phyloP scores from a whole-genome alignment of 1,284 basidiomycete species.

The Trichosporon sp. region DNA sequence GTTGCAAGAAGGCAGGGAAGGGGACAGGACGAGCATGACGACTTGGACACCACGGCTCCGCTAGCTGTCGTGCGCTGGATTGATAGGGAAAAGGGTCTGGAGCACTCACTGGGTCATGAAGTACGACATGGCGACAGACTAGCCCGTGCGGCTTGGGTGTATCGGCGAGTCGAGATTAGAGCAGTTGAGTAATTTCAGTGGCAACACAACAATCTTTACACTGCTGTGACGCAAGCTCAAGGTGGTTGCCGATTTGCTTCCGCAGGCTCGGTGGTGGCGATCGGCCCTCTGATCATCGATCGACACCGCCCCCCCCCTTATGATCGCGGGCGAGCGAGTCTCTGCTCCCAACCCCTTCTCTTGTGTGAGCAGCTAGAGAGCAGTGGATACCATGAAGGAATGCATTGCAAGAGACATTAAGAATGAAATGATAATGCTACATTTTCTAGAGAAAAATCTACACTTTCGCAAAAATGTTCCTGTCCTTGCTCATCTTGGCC shows the following conservation, averaged over 20 bases:
- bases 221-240: neutral
- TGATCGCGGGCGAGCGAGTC: neutral
- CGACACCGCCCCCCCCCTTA: too few relatives aligned
- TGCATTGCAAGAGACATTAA: neutral
- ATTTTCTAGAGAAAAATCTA: neutral
- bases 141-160: neutral
- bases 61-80: too few relatives aligned
- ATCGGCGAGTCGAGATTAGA: too few relatives aligned
- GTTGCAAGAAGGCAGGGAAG: too few relatives aligned
- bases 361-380: too few relatives aligned
- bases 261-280: neutral
- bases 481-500: constrained; percentile 21
- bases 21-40: too few relatives aligned
- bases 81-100: too few relatives aligned
- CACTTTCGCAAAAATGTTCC: neutral
- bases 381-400: neutral
- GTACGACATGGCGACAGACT: constrained; percentile 52
- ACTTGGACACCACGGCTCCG: too few relatives aligned
- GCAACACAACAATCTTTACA: constrained; percentile 1
- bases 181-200: constrained; percentile 7
- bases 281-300: neutral
- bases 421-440: neutral
- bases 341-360: too few relatives aligned
- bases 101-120: constrained; percentile 58
- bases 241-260: neutral